These are phyloP conservation scores for Phaeosphaeria sp. DNA, from an alignment of 2,329 filamentous ascomycete genomes.

Conservation along the genomic window DNA sequence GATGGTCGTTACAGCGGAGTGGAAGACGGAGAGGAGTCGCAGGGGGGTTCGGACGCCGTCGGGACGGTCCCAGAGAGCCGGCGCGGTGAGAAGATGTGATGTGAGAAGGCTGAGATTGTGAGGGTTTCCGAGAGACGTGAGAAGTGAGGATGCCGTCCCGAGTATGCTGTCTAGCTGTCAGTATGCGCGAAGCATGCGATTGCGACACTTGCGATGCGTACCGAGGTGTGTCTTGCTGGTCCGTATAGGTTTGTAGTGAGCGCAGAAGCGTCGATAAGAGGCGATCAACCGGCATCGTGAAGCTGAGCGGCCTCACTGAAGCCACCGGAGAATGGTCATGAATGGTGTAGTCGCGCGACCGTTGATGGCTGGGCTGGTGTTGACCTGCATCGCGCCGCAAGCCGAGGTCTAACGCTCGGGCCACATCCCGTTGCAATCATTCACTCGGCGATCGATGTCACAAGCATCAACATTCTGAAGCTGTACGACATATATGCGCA, in stretches of 20 bases:
- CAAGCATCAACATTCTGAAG: constrained; percentile 5
- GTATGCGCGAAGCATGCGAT: constrained; percentile 21
- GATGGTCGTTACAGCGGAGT: constrained; percentile 67
- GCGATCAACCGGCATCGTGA: constrained; percentile 69
- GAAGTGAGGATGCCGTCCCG: constrained; percentile 70
- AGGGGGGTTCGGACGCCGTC: constrained; percentile 69
- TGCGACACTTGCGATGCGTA: constrained; percentile 40
- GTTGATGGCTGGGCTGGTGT: constrained; percentile 17
- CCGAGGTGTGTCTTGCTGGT: constrained; percentile 66
- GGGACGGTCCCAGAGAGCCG: constrained; percentile 72
- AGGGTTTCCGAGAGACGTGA: constrained; percentile 75
- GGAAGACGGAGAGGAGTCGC: constrained; percentile 74
- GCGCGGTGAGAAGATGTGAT: constrained; percentile 73
- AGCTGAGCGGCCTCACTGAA: constrained; percentile 5
- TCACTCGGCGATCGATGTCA: constrained; percentile 17
- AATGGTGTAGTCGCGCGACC: constrained; percentile 9
- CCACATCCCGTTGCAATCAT: constrained; percentile 12
- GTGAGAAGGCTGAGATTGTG: constrained; percentile 77
- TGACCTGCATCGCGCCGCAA: constrained; percentile 22
- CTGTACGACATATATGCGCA: neutral
- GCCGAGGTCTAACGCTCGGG: constrained; percentile 38
- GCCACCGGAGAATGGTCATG: constrained; percentile 5
- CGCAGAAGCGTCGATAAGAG: constrained; percentile 72
- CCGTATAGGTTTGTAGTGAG: constrained; percentile 65
- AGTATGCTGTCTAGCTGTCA: constrained; percentile 54